A percentile compares a stretch with the other conserved stretches of the same genome.
phyloP scores from a whole-genome alignment of 1,139 yeast genomes.

The Pichia sp. region DNA sequence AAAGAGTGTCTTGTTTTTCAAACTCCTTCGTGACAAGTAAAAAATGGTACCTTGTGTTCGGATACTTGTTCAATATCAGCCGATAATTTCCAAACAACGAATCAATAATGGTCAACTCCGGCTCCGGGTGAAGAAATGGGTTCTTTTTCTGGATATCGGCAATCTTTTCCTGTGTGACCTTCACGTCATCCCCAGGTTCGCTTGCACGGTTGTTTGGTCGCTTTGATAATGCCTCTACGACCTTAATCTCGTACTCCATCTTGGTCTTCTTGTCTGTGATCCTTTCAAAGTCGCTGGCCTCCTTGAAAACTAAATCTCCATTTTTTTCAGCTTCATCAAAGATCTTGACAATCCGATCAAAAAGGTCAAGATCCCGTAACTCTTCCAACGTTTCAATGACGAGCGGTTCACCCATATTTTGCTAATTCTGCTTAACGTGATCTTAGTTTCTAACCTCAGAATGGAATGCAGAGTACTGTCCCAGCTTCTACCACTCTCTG shows the following conservation, averaged over 20 bases:
- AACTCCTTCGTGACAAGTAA: slow-evolving; percentile 71
- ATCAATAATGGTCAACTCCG: slow-evolving; percentile 60
- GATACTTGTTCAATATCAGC: slow-evolving; percentile 78
- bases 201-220: slow-evolving; percentile 33
- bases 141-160: slow-evolving; percentile 39
- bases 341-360: slow-evolving; percentile 14
- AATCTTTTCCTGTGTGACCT: slow-evolving; percentile 25
- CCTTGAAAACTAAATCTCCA: slow-evolving; percentile 26
- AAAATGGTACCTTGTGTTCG: slow-evolving; percentile 75
- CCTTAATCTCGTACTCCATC: slow-evolving; percentile 29
- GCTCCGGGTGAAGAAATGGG: slow-evolving; percentile 82
- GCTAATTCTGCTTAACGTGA: slow-evolving; percentile 6
- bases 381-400: slow-evolving; percentile 21
- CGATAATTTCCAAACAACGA: slow-evolving; percentile 54
- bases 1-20: slow-evolving; percentile 65
- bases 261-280: slow-evolving; percentile 22
- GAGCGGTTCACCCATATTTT: not conserved
- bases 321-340: slow-evolving; percentile 24
- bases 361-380: slow-evolving; percentile 20
- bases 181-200: slow-evolving; percentile 27
- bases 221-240: slow-evolving; percentile 29
- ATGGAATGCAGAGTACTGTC: not conserved
- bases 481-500: not conserved
- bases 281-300: slow-evolving; percentile 23
- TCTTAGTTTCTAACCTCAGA: not conserved